Conservation (phyloP, 495 filamentous ascomycete genomes). For the Thozetella sp. region DNA sequence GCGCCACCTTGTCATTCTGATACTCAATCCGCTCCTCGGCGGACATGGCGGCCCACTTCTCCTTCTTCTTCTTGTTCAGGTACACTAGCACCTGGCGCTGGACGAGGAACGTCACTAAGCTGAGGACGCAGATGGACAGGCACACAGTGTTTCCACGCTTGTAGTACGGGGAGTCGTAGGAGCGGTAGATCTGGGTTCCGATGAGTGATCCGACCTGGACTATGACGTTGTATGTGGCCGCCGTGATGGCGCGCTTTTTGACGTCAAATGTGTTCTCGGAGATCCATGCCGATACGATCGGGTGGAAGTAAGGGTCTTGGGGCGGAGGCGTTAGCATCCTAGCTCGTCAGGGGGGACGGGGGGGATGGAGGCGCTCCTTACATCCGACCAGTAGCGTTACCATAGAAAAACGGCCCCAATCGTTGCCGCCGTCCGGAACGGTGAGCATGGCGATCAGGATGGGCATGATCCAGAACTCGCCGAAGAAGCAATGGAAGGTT, state of each 20-base stretch:
- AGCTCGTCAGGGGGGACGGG: too few relatives aligned
- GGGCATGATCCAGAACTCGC: conserved; percentile 50
- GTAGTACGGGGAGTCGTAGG: conserved; percentile 59
- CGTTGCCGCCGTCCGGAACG: conserved; percentile 28
- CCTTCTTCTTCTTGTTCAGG: conserved; percentile 43
- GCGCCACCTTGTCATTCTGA: conserved; percentile 49
- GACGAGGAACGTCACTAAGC: conserved; percentile 50
- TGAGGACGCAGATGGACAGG: conserved; percentile 49
- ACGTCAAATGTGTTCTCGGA: conserved; percentile 56
- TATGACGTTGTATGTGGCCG: conserved; percentile 65
- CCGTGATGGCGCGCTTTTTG: conserved; percentile 54
- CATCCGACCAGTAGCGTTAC: conserved; percentile 27
- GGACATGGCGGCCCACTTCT: conserved; percentile 59
- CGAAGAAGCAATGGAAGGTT: conserved; percentile 41
- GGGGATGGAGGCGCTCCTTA: not conserved
- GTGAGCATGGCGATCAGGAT: conserved; percentile 37
- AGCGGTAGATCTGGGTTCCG: conserved; percentile 60
- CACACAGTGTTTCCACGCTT: conserved; percentile 62
- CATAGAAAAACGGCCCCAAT: conserved; percentile 42
- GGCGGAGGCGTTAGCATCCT: conserved; percentile 2
- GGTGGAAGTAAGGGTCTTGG: conserved; percentile 43
- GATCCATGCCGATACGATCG: conserved; percentile 42
- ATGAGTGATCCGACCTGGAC: conserved; percentile 65
- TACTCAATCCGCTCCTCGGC: conserved; percentile 62
- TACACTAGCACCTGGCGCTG: conserved; percentile 57